Conservation (phyloP, 2,329 filamentous ascomycete species). For the Uncinocarpus reesii region DNA sequence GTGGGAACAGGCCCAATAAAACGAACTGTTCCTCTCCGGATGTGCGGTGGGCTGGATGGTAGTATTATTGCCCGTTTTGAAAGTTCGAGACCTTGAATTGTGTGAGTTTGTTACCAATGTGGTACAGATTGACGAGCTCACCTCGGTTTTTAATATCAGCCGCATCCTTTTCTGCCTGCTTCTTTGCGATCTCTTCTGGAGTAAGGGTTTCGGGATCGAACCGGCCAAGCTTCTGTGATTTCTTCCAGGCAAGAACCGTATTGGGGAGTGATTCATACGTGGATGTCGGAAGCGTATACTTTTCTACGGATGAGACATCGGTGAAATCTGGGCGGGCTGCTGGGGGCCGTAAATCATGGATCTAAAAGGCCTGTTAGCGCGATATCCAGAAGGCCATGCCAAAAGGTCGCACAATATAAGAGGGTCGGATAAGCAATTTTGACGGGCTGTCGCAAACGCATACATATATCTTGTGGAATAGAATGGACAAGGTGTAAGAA, state of each 20-base stretch:
- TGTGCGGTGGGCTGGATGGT: conserved; percentile 35
- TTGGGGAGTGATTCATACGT: conserved; percentile 81
- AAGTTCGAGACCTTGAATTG: conserved; percentile 32
- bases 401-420: too few species aligned
- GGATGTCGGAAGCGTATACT: conserved; percentile 76
- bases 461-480: too few species aligned
- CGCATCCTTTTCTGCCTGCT: conserved; percentile 49
- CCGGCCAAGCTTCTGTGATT: conserved; percentile 83
- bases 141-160: conserved; percentile 58
- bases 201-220: conserved; percentile 79
- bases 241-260: conserved; percentile 92
- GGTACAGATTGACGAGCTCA: conserved; percentile 27
- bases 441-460: too few species aligned
- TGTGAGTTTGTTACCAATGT: background rate
- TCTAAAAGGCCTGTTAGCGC: conserved; percentile 40
- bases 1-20: conserved; percentile 35
- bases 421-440: too few species aligned
- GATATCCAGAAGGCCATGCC: background rate
- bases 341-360: conserved; percentile 68
- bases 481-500: too few species aligned
- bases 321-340: conserved; percentile 67
- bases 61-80: conserved; percentile 36
- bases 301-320: conserved; percentile 70
- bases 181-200: conserved; percentile 61
- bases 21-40: conserved; percentile 36